Percentiles rank a stretch among this genome's conserved stretches.
Evolutionary conservation across 352 stramenopile species (phyloP).

Genomic region (Globisporangium heterothallicum): DNA sequence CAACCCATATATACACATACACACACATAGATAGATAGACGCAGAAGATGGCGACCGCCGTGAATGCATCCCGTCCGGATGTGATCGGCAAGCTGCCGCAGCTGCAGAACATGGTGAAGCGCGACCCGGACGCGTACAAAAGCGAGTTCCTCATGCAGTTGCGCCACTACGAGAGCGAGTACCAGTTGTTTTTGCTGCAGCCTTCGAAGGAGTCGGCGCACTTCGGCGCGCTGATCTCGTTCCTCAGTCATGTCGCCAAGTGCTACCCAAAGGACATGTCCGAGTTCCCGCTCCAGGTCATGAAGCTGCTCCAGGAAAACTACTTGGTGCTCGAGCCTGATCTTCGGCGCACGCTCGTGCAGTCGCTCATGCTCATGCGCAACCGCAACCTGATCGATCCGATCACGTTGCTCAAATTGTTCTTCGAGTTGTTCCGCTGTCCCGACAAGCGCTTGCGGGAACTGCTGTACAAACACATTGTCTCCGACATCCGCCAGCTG

Average conservation of each 20-base stretch:
- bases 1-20: neutral
- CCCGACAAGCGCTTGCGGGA: constrained; percentile 95
- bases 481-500: constrained; percentile 89
- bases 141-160: constrained; percentile 98
- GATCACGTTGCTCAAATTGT: constrained; percentile 92
- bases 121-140: constrained; percentile 93
- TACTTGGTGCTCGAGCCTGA: constrained; percentile 89
- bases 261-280: constrained; percentile 85
- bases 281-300: constrained; percentile 88
- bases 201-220: constrained; percentile 87
- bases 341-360: constrained; percentile 92
- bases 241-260: constrained; percentile 91
- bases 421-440: constrained; percentile 96
- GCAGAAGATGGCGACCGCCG: constrained; percentile 39
- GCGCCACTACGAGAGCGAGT: constrained; percentile 94
- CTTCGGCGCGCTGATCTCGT: constrained; percentile 96
- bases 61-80: constrained; percentile 77
- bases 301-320: constrained; percentile 89
- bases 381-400: constrained; percentile 92
- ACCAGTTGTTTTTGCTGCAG: constrained; percentile 94
- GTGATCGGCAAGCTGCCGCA: constrained; percentile 91
- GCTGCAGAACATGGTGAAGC: constrained; percentile 99
- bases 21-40: constrained; percentile 1
- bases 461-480: constrained; percentile 94
- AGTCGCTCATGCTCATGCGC: constrained; percentile 94